Conservation (phyloP, 2,329 filamentous ascomycete genomes). For the Dactylonectria estremocensis region DNA sequence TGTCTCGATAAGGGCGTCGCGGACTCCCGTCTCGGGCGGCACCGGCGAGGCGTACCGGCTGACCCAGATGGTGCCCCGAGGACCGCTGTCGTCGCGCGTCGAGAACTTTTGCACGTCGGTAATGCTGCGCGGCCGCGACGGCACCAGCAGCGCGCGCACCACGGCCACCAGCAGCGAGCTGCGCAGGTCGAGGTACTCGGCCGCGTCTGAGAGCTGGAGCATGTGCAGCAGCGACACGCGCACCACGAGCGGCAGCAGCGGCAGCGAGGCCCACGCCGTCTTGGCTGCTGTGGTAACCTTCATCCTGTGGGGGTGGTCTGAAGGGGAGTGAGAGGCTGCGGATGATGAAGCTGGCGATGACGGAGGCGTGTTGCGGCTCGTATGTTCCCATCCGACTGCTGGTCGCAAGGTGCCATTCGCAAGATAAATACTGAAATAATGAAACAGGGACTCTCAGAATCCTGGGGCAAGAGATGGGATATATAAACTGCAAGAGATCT, state of each 20-base stretch:
- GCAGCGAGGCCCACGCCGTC: slow-evolving; percentile 57
- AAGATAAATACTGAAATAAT: neutral
- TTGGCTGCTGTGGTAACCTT: slow-evolving; percentile 37
- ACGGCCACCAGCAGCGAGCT: slow-evolving; percentile 82
- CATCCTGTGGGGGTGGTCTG: neutral
- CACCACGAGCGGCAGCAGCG: slow-evolving; percentile 73
- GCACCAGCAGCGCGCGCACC: slow-evolving; percentile 75
- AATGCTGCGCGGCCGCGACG: slow-evolving; percentile 65
- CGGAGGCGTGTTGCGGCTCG: neutral
- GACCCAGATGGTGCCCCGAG: slow-evolving; percentile 89
- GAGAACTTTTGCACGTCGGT: slow-evolving; percentile 75
- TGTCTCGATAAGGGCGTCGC: slow-evolving; percentile 70
- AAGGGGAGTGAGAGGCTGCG: neutral
- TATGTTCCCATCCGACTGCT: neutral
- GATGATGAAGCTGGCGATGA: neutral
- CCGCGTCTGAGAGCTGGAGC: slow-evolving; percentile 77
- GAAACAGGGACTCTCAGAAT: neutral
- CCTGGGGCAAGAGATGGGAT: too few relatives aligned
- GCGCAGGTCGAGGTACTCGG: slow-evolving; percentile 83
- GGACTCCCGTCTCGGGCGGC: slow-evolving; percentile 70
- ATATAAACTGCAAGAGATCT: neutral
- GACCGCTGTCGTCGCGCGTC: slow-evolving; percentile 74
- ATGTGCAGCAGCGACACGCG: slow-evolving; percentile 75
- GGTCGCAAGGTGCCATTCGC: slow-evolving; percentile 2
- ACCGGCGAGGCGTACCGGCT: slow-evolving; percentile 76